phyloP scores from a whole-genome alignment of 1,139 yeast species.

The Pichia sp. region DNA sequence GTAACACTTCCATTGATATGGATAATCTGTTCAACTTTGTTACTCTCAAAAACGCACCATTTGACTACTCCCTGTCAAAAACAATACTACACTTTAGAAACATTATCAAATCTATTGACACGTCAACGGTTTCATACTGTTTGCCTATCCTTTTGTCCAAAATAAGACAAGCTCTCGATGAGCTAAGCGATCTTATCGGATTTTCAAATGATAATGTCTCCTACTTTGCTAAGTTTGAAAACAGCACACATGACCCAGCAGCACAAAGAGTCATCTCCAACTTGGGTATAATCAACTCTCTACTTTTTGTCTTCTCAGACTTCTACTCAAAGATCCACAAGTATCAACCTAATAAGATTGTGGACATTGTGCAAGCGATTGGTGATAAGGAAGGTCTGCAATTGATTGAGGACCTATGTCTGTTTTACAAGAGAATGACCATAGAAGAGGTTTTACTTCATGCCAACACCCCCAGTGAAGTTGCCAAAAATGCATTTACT shows the following conservation, averaged over 20 bases:
- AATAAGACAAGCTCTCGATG: slow-evolving; percentile 31
- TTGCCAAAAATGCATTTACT: slow-evolving; percentile 29
- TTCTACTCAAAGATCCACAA: slow-evolving; percentile 46
- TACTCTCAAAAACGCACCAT: slow-evolving; percentile 46
- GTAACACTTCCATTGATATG: slow-evolving; percentile 36
- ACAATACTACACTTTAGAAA: slow-evolving; percentile 48
- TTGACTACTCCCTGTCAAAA: slow-evolving; percentile 51
- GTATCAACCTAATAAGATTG: slow-evolving; percentile 41
- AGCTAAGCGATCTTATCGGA: slow-evolving; percentile 29
- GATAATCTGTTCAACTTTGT: slow-evolving; percentile 39
- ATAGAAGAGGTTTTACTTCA: slow-evolving; percentile 53
- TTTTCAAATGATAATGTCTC: slow-evolving; percentile 26
- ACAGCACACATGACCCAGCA: slow-evolving; percentile 6
- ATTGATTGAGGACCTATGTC: slow-evolving; percentile 33
- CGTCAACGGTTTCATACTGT: slow-evolving; percentile 46
- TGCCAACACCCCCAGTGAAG: slow-evolving; percentile 38
- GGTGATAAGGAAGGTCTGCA: slow-evolving; percentile 32
- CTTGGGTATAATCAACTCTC: slow-evolving; percentile 27
- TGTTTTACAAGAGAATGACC: slow-evolving; percentile 41
- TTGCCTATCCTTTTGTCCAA: slow-evolving; percentile 27
- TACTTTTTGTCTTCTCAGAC: slow-evolving; percentile 35
- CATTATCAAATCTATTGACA: slow-evolving; percentile 49
- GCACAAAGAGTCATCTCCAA: slow-evolving; percentile 25
- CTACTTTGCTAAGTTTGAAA: slow-evolving; percentile 30
- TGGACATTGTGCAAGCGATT: slow-evolving; percentile 41